Percentiles rank a stretch among this genome's conserved stretches.
Evolutionary conservation across 108 stramenopile genomes (phyloP).

Genomic region (Stephanodiscus triporus): DNA sequence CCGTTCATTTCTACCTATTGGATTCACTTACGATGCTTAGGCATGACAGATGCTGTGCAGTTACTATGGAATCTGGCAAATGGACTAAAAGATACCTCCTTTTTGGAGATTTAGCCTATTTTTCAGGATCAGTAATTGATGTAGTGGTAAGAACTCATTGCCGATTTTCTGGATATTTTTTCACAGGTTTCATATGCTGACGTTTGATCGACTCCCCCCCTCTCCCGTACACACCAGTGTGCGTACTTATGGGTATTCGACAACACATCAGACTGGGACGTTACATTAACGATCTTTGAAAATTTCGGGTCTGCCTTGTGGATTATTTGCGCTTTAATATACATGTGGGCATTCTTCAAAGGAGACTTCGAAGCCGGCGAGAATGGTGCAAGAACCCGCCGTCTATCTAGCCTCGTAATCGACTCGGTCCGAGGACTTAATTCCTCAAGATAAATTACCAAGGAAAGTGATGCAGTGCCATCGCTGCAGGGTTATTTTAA

Average conservation of each 20-base stretch:
- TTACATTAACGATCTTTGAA: not conserved
- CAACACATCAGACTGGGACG: conserved; percentile 20
- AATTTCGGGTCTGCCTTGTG: not conserved
- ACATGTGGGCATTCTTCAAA: conserved; percentile 3
- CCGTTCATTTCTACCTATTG: conserved; percentile 26
- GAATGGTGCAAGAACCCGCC: not conserved
- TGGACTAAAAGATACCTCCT: not conserved
- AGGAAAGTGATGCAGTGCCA: not conserved
- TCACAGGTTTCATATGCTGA: not conserved
- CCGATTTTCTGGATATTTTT: not conserved
- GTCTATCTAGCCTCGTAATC: not conserved
- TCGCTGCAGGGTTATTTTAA: not conserved
- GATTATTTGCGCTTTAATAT: conserved; percentile 12
- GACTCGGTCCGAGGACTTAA: not conserved
- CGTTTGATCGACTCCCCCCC: not conserved
- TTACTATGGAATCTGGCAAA: conserved; percentile 4
- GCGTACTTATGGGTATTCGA: conserved; percentile 23
- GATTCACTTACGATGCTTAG: conserved; percentile 12
- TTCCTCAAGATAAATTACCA: not conserved
- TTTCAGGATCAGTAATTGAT: conserved; percentile 22
- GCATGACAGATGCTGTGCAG: not conserved
- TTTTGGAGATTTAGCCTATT: conserved; percentile 17
- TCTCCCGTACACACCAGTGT: not conserved
- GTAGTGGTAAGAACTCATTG: conserved; percentile 18
- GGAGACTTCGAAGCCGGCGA: not conserved